Conservation (phyloP, 192 early-diverging fungal genomes). For the Phycomyces blakesleeanus region DNA sequence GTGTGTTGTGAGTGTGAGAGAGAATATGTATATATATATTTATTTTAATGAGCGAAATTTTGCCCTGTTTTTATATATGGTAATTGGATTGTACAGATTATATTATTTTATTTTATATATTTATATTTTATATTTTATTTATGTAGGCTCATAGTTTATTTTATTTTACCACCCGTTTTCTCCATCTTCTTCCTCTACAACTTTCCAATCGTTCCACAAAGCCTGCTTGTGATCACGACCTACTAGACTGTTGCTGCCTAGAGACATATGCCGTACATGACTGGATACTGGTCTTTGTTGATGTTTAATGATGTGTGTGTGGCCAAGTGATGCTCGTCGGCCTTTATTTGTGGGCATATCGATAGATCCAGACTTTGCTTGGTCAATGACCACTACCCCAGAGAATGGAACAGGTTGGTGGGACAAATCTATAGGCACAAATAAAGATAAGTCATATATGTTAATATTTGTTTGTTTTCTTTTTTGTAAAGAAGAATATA, state of each 20-base stretch:
- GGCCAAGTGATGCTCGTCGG: not conserved
- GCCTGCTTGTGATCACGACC: not conserved
- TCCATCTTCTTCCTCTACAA: not conserved
- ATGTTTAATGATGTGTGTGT: not conserved
- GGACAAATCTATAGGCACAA: not conserved
- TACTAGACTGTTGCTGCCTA: not conserved
- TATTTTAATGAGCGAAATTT: too few relatives aligned
- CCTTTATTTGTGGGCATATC: not conserved
- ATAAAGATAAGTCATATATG: too few relatives aligned
- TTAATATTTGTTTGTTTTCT: too few relatives aligned
- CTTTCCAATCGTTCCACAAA: not conserved
- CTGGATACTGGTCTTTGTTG: not conserved
- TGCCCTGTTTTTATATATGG: too few relatives aligned
- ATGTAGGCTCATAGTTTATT: too few relatives aligned
- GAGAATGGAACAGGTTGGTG: not conserved
- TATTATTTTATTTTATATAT: too few relatives aligned
- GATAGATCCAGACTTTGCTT: not conserved
- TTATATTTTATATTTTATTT: too few relatives aligned
- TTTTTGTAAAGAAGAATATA: too few relatives aligned
- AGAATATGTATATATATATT: too few relatives aligned
- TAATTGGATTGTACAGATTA: too few relatives aligned
- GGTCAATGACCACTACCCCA: not conserved
- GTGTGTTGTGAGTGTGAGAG: too few relatives aligned
- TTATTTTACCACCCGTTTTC: too few relatives aligned
- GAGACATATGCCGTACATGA: not conserved